Conservation (phyloP, 1,284 basidiomycete genomes). For the Moesziomyces sp. region DNA sequence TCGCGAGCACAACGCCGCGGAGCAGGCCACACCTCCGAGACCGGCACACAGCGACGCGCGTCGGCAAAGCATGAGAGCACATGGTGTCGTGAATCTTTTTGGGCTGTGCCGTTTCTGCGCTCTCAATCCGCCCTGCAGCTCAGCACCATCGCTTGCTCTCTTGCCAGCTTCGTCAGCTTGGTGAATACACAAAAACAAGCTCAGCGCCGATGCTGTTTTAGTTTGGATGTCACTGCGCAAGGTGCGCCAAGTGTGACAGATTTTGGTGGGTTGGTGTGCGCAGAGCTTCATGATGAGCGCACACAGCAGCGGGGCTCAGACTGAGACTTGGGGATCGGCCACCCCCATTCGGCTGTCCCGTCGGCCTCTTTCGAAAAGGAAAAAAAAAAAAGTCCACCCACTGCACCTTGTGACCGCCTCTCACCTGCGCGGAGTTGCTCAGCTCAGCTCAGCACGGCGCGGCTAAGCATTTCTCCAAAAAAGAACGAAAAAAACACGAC, state of each 20-base stretch:
- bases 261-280: background rate
- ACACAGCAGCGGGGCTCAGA: too few species aligned
- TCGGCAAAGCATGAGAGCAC: background rate
- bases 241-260: background rate
- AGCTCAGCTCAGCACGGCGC: conserved; percentile 11
- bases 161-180: too few species aligned
- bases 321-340: background rate
- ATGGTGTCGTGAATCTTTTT: background rate
- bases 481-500: background rate
- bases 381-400: too few species aligned
- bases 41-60: background rate
- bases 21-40: background rate
- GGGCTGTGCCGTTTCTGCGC: too few species aligned
- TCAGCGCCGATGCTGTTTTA: background rate
- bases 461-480: background rate
- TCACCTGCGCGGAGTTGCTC: conserved; percentile 1
- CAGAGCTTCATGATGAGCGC: background rate
- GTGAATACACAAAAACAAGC: too few species aligned
- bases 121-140: background rate
- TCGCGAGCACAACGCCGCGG: background rate
- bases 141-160: too few species aligned
- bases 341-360: background rate
- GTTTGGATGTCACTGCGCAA: background rate
- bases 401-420: background rate
- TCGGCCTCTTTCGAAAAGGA: too few species aligned